Percentiles rank a stretch among this genome's conserved stretches.
Conservation (phyloP, 805 yeast genomes). For the Candida sakaeoensis region DNA sequence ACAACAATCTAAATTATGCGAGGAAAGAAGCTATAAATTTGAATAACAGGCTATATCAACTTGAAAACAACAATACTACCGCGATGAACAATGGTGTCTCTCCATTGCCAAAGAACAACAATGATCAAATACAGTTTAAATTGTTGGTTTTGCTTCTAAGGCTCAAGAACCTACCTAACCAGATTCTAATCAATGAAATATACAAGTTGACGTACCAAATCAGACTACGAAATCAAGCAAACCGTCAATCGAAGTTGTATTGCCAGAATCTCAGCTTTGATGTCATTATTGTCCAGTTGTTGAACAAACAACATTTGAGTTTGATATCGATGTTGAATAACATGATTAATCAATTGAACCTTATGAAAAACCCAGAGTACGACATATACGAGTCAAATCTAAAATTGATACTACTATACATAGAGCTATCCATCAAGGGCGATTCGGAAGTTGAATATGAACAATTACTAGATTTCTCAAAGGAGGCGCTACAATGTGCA, state of each 20-base stretch:
- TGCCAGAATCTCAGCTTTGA: conserved; percentile 29
- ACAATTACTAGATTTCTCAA: background rate
- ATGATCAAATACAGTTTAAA: conserved; percentile 22
- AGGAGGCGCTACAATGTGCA: background rate
- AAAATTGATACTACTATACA: conserved; percentile 16
- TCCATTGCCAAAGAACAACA: conserved; percentile 37
- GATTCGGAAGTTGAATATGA: background rate
- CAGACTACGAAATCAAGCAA: conserved; percentile 19
- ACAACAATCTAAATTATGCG: conserved; percentile 26
- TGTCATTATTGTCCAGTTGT: conserved; percentile 24
- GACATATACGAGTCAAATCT: conserved; percentile 19
- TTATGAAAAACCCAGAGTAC: background rate
- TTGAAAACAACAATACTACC: conserved; percentile 21
- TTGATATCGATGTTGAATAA: conserved; percentile 25
- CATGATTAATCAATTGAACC: conserved; percentile 16
- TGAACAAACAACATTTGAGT: conserved; percentile 28
- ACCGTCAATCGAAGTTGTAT: conserved; percentile 14
- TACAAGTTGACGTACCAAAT: conserved; percentile 41
- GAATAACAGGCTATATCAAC: conserved; percentile 31
- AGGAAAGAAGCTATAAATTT: conserved; percentile 35
- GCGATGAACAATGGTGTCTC: conserved; percentile 14
- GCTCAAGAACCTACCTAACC: conserved; percentile 40
- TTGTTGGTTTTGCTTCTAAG: conserved; percentile 34
- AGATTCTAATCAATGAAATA: conserved; percentile 39
- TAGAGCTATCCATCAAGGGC: conserved; percentile 4